Percentiles rank a stretch among this genome's conserved stretches.
These are phyloP conservation scores for Gaultheria prostrata DNA, from an alignment of 148 eudicot species.

Conservation along the genomic window DNA sequence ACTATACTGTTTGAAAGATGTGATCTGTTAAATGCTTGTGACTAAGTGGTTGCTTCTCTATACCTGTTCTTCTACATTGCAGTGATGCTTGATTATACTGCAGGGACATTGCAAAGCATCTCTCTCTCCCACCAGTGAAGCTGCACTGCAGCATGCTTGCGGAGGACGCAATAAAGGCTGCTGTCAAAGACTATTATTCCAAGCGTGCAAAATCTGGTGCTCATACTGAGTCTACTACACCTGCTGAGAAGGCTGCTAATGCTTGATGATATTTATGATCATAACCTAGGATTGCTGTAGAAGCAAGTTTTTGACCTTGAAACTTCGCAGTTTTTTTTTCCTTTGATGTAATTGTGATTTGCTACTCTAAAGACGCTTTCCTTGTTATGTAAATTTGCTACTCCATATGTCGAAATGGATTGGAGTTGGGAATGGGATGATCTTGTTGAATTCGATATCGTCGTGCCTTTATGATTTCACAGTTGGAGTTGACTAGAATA, in stretches of 20 bases:
- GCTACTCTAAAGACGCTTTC: background rate
- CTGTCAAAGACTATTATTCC: conserved; percentile 72
- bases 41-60: background rate
- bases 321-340: background rate
- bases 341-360: background rate
- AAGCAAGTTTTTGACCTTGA: background rate
- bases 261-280: conserved; percentile 34
- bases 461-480: too few relatives aligned
- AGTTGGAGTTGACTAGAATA: too few relatives aligned
- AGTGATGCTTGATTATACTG: background rate
- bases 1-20: background rate
- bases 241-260: conserved; percentile 40
- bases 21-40: background rate
- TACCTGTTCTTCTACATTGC: background rate
- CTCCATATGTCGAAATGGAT: background rate
- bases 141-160: conserved; percentile 99
- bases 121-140: conserved; percentile 92
- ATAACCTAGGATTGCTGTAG: too few relatives aligned
- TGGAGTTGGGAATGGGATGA: too few relatives aligned
- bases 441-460: too few relatives aligned
- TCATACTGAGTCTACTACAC: conserved; percentile 29
- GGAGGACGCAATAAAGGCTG: conserved; percentile 97
- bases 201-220: conserved; percentile 46
- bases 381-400: background rate
- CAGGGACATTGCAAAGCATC: conserved; percentile 97